These are phyloP conservation scores for Penicillium sp. DNA, from an alignment of 2,329 filamentous ascomycete species.

Conservation along the genomic window DNA sequence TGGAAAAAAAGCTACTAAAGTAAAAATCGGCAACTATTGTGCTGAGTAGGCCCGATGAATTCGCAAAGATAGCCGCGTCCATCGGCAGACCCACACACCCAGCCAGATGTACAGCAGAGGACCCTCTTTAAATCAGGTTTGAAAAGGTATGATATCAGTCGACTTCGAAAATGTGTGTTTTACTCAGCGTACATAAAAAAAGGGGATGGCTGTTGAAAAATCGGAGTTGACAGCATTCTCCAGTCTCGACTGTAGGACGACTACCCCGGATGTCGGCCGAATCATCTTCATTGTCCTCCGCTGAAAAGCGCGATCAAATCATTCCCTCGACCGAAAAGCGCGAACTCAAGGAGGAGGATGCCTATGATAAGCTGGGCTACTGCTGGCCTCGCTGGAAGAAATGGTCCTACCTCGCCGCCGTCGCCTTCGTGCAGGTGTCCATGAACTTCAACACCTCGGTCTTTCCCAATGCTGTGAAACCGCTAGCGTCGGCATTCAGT, in stretches of 20 bases:
- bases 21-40: too few species aligned
- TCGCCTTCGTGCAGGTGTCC: conserved; percentile 63
- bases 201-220: background rate
- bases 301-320: background rate
- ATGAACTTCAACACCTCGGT: conserved; percentile 77
- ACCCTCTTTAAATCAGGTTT: conserved; percentile 3
- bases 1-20: too few species aligned
- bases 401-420: conserved; percentile 17
- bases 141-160: background rate
- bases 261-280: conserved; percentile 1
- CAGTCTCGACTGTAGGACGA: background rate
- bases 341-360: conserved; percentile 58
- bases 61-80: background rate
- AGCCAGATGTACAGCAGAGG: background rate
- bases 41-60: too few species aligned
- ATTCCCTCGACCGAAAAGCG: conserved; percentile 11
- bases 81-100: background rate
- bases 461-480: conserved; percentile 67
- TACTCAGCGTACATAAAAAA: background rate
- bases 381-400: conserved; percentile 51
- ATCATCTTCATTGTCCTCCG: background rate
- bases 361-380: conserved; percentile 66
- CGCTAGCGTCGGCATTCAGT: conserved; percentile 66
- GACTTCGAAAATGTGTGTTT: background rate
- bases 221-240: background rate